Evolutionary conservation across 2,329 filamentous ascomycete species (phyloP).

Genomic region (Annulohypoxylon truncatum): DNA sequence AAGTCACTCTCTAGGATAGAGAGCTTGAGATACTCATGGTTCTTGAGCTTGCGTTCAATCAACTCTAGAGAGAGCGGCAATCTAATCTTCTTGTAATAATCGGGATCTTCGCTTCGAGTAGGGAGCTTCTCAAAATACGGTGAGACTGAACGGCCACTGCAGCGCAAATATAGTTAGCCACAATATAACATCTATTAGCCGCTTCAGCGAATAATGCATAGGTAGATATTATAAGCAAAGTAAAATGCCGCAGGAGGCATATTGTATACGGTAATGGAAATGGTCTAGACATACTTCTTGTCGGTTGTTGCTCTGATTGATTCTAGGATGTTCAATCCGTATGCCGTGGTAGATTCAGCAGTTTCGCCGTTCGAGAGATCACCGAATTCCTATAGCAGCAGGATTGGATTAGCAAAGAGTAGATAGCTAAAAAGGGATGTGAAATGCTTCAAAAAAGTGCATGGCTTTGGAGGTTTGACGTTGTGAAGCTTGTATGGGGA

Average conservation of each 20-base stretch:
- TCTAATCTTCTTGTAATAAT: conserved; percentile 81
- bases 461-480: conserved; percentile 31
- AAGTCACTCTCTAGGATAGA: conserved; percentile 84
- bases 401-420: conserved; percentile 24
- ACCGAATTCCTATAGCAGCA: conserved; percentile 54
- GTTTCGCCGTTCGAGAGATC: conserved; percentile 69
- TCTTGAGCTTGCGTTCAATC: conserved; percentile 79
- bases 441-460: conserved; percentile 10
- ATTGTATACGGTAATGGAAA: conserved; percentile 3
- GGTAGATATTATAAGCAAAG: neutral
- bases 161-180: conserved; percentile 43
- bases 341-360: conserved; percentile 74
- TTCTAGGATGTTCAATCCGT: conserved; percentile 79
- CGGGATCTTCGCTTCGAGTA: conserved; percentile 70
- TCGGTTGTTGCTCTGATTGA: conserved; percentile 81
- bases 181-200: neutral
- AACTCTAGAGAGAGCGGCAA: conserved; percentile 83
- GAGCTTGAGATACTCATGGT: conserved; percentile 75
- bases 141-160: conserved; percentile 78
- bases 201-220: neutral
- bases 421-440: conserved; percentile 2
- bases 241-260: neutral
- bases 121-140: conserved; percentile 80
- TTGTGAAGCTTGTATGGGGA: conserved; percentile 21
- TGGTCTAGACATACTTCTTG: conserved; percentile 74